Conservation (phyloP, 306 rosid genomes). For the Trifolium repens region DNA sequence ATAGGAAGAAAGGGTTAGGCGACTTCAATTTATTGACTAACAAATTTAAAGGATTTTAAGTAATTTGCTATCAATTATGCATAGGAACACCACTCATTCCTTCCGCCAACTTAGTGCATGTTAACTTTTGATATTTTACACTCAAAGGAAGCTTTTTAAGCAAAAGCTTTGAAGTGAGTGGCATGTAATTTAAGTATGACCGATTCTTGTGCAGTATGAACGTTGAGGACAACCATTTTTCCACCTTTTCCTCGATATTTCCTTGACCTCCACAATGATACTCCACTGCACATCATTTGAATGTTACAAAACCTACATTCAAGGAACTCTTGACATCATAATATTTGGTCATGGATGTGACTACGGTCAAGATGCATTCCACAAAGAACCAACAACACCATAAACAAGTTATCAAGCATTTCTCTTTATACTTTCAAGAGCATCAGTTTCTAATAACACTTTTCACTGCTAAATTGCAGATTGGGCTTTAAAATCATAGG, state of each 20-base stretch:
- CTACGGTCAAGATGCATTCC: not conserved
- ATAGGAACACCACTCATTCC: not conserved
- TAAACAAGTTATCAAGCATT: not conserved
- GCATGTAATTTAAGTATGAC: not conserved
- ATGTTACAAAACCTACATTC: not conserved
- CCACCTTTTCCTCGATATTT: not conserved
- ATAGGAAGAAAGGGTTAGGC: not conserved
- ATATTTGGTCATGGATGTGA: not conserved
- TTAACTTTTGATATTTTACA: not conserved
- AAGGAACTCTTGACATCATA: not conserved
- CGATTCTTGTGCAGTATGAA: not conserved
- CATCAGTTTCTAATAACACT: not conserved
- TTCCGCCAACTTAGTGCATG: not conserved
- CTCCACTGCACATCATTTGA: not conserved
- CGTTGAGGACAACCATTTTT: not conserved
- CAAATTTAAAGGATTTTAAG: not conserved
- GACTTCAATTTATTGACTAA: not conserved
- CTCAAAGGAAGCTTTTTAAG: not conserved
- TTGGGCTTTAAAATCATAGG: not conserved
- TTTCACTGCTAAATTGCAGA: not conserved
- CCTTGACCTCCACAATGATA: not conserved
- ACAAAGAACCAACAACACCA: not conserved
- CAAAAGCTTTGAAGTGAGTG: slow-evolving; percentile 1
- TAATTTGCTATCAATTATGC: not conserved
- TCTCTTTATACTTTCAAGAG: not conserved